phyloP scores from a whole-genome alignment of 2,329 filamentous ascomycete genomes.

The Aspergillus clavatus region DNA sequence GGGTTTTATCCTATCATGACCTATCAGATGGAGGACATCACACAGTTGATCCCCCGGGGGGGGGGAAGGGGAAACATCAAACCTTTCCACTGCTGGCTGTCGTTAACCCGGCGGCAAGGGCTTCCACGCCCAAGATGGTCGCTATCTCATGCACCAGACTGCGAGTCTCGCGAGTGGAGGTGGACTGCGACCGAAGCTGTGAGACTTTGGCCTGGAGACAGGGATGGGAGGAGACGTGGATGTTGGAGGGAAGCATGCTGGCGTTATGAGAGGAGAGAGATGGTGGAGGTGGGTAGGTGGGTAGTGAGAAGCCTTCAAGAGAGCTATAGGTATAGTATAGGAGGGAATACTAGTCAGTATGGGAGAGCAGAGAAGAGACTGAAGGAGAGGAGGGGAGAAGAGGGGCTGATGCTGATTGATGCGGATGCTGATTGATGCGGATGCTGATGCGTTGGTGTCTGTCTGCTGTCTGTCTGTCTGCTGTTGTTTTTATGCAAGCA shows the following conservation, averaged over 20 bases:
- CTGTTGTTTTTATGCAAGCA: too few species aligned
- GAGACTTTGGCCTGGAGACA: constrained; percentile 85
- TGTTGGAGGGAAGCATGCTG: constrained; percentile 47
- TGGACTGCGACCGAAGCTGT: constrained; percentile 70
- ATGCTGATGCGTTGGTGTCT: too few species aligned
- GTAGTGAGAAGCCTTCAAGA: too few species aligned
- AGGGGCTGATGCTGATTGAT: constrained; percentile 1
- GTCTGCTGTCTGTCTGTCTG: too few species aligned
- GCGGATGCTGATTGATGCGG: too few species aligned
- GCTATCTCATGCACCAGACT: constrained; percentile 80
- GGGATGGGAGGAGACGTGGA: constrained; percentile 78
- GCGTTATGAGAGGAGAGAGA: too few species aligned
- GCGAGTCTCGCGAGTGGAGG: constrained; percentile 71
- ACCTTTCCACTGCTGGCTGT: constrained; percentile 60
- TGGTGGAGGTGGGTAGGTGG: too few species aligned
- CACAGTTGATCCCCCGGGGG: too few species aligned
- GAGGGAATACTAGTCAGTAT: not conserved
- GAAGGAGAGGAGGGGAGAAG: not conserved
- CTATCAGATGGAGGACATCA: not conserved
- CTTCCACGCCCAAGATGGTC: constrained; percentile 76
- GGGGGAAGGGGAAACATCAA: constrained; percentile 23
- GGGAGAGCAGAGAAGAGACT: not conserved
- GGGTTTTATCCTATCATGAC: constrained; percentile 62
- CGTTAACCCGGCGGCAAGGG: constrained; percentile 61
- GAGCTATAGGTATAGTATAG: too few species aligned